These are phyloP conservation scores for Catharanthus roseus DNA, from an alignment of 257 asterid species.

Conservation along the genomic window DNA sequence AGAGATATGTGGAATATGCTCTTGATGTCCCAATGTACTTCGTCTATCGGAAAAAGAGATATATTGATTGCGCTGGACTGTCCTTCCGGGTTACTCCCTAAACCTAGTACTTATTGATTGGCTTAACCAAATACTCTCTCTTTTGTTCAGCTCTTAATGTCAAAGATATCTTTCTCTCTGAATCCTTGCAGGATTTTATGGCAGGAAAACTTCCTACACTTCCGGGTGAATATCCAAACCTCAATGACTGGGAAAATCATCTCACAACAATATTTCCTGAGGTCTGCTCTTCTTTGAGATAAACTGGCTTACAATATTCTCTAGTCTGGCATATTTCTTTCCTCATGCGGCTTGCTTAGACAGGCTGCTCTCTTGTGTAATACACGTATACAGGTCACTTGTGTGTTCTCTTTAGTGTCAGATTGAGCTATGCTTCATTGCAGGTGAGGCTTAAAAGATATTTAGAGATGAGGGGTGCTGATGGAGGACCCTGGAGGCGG, in stretches of 20 bases:
- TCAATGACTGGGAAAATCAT: slow-evolving; percentile 98
- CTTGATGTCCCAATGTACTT: slow-evolving; percentile 99
- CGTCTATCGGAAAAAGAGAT: slow-evolving; percentile 78
- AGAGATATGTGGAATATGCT: slow-evolving; percentile 94
- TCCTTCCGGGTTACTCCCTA: slow-evolving; percentile 69
- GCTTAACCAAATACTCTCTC: slow-evolving; percentile 5
- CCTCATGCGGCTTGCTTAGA: background rate
- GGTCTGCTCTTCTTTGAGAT: slow-evolving; percentile 38
- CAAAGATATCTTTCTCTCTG: slow-evolving; percentile 12
- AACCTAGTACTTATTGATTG: slow-evolving; percentile 17
- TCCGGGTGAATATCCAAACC: slow-evolving; percentile 86
- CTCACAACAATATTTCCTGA: slow-evolving; percentile 95
- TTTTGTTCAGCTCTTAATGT: slow-evolving; percentile 7
- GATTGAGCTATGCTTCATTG: slow-evolving; percentile 16
- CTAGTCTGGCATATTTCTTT: background rate
- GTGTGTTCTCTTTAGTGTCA: background rate
- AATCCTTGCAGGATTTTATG: slow-evolving; percentile 72
- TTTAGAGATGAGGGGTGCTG: slow-evolving; percentile 99
- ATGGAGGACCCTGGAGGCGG: slow-evolving; percentile 99
- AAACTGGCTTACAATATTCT: slow-evolving; percentile 13
- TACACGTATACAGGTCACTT: background rate
- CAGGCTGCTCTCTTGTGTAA: background rate
- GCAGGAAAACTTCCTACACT: slow-evolving; percentile 86
- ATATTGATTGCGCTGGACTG: slow-evolving; percentile 78
- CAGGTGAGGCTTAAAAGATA: slow-evolving; percentile 98